A percentile compares a stretch with the other conserved stretches of the same genome.
phyloP scores from a whole-genome alignment of 768 basidiomycete genomes.

The Butyriboletus loyo region DNA sequence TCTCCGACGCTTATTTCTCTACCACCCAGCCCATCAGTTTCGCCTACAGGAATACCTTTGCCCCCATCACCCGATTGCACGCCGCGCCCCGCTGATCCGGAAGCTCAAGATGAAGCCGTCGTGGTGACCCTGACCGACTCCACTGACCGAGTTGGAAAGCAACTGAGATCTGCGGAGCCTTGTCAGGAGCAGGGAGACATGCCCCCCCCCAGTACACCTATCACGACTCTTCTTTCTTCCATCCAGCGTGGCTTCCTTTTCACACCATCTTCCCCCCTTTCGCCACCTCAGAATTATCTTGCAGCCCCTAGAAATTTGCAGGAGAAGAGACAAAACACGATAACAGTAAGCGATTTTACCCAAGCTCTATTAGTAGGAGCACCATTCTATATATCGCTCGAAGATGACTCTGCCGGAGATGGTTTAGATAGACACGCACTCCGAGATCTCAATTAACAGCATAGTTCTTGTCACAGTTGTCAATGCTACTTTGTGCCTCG shows the following conservation, averaged over 20 bases:
- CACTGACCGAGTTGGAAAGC: neutral
- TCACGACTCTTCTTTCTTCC: conserved; percentile 56
- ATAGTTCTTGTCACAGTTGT: neutral
- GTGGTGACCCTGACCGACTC: neutral
- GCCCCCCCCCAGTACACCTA: conserved; percentile 50
- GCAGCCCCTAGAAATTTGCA: neutral
- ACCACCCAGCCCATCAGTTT: conserved; percentile 21
- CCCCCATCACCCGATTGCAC: conserved; percentile 17
- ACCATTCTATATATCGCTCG: conserved; percentile 10
- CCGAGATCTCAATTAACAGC: conserved; percentile 22
- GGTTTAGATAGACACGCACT: conserved; percentile 24
- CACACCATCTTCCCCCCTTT: conserved; percentile 60
- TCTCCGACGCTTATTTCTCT: conserved; percentile 17
- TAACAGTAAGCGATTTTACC: neutral
- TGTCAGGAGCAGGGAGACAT: conserved; percentile 1
- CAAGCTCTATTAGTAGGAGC: neutral
- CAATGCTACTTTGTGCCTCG: conserved; percentile 5
- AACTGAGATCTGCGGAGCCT: neutral
- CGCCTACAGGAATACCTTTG: conserved; percentile 19
- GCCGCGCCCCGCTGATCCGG: neutral
- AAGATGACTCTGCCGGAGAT: conserved; percentile 7
- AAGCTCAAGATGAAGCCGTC: conserved; percentile 3
- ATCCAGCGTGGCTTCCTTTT: conserved; percentile 70
- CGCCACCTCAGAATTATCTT: conserved; percentile 51
- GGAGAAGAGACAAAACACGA: conserved; percentile 7